Evolutionary conservation across 1,284 basidiomycete genomes (phyloP).

Genomic region (Cryptococcus sp.): DNA sequence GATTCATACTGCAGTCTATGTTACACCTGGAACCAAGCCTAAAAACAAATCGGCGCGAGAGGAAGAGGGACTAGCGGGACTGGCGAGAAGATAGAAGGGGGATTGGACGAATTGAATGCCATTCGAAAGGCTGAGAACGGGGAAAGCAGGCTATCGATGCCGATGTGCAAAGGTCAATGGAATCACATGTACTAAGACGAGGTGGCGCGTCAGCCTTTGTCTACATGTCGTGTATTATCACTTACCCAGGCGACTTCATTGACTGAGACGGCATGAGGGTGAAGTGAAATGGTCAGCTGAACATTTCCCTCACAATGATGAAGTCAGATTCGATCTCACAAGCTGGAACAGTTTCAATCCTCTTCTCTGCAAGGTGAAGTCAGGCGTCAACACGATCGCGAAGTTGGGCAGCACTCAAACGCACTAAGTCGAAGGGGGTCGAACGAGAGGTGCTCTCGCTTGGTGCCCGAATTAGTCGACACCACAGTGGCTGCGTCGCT

Average conservation of each 20-base stretch:
- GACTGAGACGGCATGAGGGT: slow-evolving; percentile 6
- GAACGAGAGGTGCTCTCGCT: slow-evolving; percentile 14
- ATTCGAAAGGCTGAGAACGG: neutral
- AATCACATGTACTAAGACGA: slow-evolving; percentile 13
- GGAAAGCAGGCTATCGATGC: neutral
- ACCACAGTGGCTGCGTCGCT: slow-evolving; percentile 12
- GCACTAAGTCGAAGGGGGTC: slow-evolving; percentile 20
- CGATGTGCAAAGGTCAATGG: neutral
- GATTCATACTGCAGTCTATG: too few relatives aligned
- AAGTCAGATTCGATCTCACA: slow-evolving; percentile 6
- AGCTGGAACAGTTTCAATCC: slow-evolving; percentile 15
- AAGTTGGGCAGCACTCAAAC: neutral
- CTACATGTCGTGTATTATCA: neutral
- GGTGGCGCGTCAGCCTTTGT: slow-evolving; percentile 2
- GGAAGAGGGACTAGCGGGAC: too few relatives aligned
- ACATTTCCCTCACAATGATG: neutral
- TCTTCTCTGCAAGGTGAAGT: slow-evolving; percentile 12
- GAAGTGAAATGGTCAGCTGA: neutral
- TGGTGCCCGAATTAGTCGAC: slow-evolving; percentile 10
- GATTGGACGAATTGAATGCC: too few relatives aligned
- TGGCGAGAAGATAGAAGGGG: too few relatives aligned
- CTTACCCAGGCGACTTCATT: slow-evolving; percentile 28
- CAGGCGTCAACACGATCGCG: neutral
- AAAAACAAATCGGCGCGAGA: too few relatives aligned
- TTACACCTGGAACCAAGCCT: too few relatives aligned